phyloP scores from a whole-genome alignment of 108 stramenopile species.

The Cafeteria roenbergensis region DNA sequence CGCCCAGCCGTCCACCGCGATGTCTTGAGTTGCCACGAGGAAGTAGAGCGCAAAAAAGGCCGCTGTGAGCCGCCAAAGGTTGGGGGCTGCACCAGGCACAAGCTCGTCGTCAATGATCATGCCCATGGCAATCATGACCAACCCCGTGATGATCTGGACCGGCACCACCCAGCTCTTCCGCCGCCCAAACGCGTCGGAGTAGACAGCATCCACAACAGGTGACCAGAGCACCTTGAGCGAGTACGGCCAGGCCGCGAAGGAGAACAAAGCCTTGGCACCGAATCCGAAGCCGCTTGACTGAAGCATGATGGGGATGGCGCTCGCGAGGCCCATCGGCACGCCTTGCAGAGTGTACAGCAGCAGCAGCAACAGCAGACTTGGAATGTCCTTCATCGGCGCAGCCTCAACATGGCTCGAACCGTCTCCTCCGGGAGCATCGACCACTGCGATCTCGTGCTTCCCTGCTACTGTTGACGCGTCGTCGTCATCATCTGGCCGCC shows the following conservation, averaged over 20 bases:
- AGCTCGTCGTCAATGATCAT: constrained; percentile 26
- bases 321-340: constrained; percentile 91
- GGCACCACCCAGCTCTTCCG: constrained; percentile 95
- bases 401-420: too few relatives aligned
- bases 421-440: too few relatives aligned
- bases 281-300: constrained; percentile 55
- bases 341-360: constrained; percentile 94
- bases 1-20: constrained; percentile 99
- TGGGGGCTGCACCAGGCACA: constrained; percentile 16
- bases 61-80: constrained; percentile 62
- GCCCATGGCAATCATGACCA: constrained; percentile 33
- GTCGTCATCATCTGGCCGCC: too few relatives aligned
- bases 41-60: constrained; percentile 90
- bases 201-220: constrained; percentile 90
- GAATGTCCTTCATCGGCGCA: too few relatives aligned
- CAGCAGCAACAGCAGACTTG: constrained; percentile 51
- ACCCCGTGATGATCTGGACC: constrained; percentile 74
- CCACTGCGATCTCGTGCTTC: too few relatives aligned
- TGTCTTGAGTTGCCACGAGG: constrained; percentile 97
- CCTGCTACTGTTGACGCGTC: too few relatives aligned
- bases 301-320: constrained; percentile 85
- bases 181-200: constrained; percentile 65
- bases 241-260: constrained; percentile 85
- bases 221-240: constrained; percentile 93
- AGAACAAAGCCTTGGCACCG: constrained; percentile 85